Evolutionary conservation across 108 stramenopile species (phyloP), one percentile per base, ranked within the genome.

Genomic region (Nitzschia palea): DNA sequence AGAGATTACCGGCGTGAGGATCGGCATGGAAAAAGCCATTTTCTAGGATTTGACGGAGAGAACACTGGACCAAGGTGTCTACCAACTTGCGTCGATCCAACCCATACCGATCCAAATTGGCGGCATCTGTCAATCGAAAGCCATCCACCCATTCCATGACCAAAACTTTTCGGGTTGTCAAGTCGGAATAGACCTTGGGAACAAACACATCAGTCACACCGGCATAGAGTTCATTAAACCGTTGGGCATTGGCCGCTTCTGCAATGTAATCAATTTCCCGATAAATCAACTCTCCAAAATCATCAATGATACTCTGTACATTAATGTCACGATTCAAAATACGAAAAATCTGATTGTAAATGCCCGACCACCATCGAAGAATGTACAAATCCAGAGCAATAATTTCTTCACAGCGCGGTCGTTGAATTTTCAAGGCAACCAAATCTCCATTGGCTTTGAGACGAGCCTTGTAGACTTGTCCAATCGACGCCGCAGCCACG

Each of bases 61-160:
- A 82, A 63, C 96, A 97, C 55, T 98, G 97, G 15, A 98, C 95
- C 42, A 98, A 77, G 8, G 91, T 91, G 71, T 98, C 94, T 3
- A 98, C 90, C 31, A 98, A 79, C 70, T 86, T 90, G 48, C 71
- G 81, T 32, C 76, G 55, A 44, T 90, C 87, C 30, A 96, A 71
- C 15, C 84, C 86, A 57, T 90, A 83, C 20, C 57, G 58, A 26
- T 74, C 81, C 63, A 98, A 75, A 59, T 70, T 79, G 10, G 63
- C 80, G 52, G 68, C 67, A 68, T 96, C 97, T 34, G 89, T 91
- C 64, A 98, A 72, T 8, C 91, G 85, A 71, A 80, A 86, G n/a
- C 91, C 91, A 65, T 93, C 91, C 0, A 93, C 89, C 96, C 96
- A 98, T 79, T 98, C 98, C 96, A 97, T 97, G 1, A 94, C 95